These are phyloP conservation scores for Ophiosphaerella korrae DNA, from an alignment of 2,329 filamentous ascomycete species.

Conservation along the genomic window DNA sequence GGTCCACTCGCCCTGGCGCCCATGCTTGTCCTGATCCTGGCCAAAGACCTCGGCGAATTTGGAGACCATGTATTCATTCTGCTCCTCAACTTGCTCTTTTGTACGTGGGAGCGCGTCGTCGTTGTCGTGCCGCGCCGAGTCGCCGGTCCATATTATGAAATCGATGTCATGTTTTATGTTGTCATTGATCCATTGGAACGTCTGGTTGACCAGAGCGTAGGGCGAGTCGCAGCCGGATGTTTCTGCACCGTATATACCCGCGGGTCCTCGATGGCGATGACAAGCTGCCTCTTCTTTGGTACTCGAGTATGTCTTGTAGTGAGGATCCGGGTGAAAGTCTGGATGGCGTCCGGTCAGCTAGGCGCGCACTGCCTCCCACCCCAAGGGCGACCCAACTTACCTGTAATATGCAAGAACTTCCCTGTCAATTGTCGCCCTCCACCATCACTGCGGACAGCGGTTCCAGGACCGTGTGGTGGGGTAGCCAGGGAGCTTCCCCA, in stretches of 20 bases:
- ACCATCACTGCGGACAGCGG: conserved; percentile 14
- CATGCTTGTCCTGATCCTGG: conserved; percentile 49
- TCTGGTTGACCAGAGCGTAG: conserved; percentile 78
- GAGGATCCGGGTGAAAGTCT: conserved; percentile 92
- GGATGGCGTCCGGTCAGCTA: neutral
- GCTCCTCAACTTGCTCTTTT: conserved; percentile 72
- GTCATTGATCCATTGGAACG: conserved; percentile 83
- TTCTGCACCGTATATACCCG: conserved; percentile 83
- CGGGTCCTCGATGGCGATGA: conserved; percentile 76
- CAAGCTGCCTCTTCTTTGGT: conserved; percentile 73
- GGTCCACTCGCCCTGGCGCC: conserved; percentile 60
- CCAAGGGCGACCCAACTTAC: conserved; percentile 52
- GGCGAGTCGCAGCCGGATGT: conserved; percentile 90
- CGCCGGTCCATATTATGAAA: conserved; percentile 92
- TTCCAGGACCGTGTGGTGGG: conserved; percentile 27
- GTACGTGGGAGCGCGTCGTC: conserved; percentile 80
- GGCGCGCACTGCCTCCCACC: neutral
- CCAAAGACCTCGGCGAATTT: conserved; percentile 79
- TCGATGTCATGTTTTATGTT: conserved; percentile 80
- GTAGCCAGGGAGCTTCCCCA: conserved; percentile 32
- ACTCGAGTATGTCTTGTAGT: conserved; percentile 80
- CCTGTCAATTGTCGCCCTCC: conserved; percentile 54
- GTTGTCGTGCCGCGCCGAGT: conserved; percentile 87
- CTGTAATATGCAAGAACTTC: conserved; percentile 86
- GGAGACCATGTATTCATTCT: conserved; percentile 76